Base-by-base conservation (phyloP, 2,329 filamentous ascomycete genomes). In the Lasiodiplodia sp. region DNA sequence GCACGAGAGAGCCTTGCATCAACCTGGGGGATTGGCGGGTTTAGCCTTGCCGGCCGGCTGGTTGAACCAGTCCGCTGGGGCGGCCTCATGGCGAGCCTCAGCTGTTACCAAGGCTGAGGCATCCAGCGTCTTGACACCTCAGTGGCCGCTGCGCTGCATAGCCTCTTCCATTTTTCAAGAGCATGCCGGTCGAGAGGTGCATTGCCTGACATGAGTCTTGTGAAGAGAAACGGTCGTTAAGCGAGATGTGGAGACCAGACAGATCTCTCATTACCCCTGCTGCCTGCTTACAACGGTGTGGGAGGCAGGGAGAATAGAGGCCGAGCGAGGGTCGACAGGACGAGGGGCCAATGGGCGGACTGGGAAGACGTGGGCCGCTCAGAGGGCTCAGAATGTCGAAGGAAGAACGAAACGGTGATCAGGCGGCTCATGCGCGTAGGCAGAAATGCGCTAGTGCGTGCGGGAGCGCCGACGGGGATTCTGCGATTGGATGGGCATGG, bases 361-460 rank as follows among this genome's bases (percentile, higher is more conserved):
- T n/a, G 38, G 47, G 18, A 25, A 44, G 56, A 44, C 10, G n/a
- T 34, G 58, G 47, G 58, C 14, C 38, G 31, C 40, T 18, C 16
- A 16, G 23, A 49, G 31, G 47, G 55, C 37, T n/a, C 34, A 23
- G 14, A 18, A 34, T 47, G 12, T 16, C 12, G 60, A 53, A 8
- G 38, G 55, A 57, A n/a, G n/a, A 57, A 18, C 34, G 55, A n/a
- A 21, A 49, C 4, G 18, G 34, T 56, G 14, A 44, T 60, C 56
- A 25, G 28, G 56, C 37, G 58, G 58, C 25, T 31, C 60, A 38
- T 64, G 47, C 44, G 31, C 31, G 44, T 21, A 64, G 60, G 60
- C 60, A 64, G 60, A 64, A 52, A 52, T 34, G 60, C 60, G 60
- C 47, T 64, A 64, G 44, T 23, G 60, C n/a, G 58, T 56, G 31